Evolutionary conservation across 2,329 filamentous ascomycete genomes (phyloP).

Genomic region (Dactylellina leptospora): DNA sequence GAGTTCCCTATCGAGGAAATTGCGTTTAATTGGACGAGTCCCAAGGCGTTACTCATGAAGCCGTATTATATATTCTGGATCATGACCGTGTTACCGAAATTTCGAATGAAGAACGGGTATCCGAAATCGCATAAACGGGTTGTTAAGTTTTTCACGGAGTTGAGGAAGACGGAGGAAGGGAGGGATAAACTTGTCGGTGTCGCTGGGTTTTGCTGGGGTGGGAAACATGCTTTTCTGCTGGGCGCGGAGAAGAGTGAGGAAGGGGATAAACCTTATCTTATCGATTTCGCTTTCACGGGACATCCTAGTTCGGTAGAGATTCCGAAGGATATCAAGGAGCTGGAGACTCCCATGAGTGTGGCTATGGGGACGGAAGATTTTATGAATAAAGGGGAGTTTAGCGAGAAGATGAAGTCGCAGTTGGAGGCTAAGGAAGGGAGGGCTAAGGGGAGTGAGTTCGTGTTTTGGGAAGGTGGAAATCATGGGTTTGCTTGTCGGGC

Average conservation of each 20-base stretch:
- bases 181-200: conserved; percentile 24
- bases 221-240: conserved; percentile 34
- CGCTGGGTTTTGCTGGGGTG: conserved; percentile 43
- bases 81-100: conserved; percentile 3
- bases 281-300: conserved; percentile 39
- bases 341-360: conserved; percentile 21
- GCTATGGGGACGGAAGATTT: conserved; percentile 48
- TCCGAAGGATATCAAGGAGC: conserved; percentile 15
- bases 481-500: conserved; percentile 46
- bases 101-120: conserved; percentile 5
- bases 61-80: conserved; percentile 31
- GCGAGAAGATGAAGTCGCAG: conserved; percentile 9
- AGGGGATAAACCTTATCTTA: conserved; percentile 16
- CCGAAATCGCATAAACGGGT: conserved; percentile 11
- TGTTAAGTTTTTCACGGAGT: conserved; percentile 11
- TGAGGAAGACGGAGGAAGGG: conserved; percentile 20
- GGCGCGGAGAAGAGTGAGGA: conserved; percentile 16
- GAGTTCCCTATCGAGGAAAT: conserved; percentile 29
- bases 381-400: conserved; percentile 16
- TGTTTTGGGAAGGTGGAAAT: conserved; percentile 41
- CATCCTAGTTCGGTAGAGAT: conserved; percentile 25
- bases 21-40: conserved; percentile 15
- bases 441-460: conserved; percentile 28
- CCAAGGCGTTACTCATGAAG: conserved; percentile 7
- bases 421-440: conserved; percentile 23